A percentile compares a stretch with the other conserved stretches of the same genome.
These are phyloP conservation scores for Puccinellia tenuiflora DNA, from an alignment of 176 grass and related monocot species.

Conservation along the genomic window DNA sequence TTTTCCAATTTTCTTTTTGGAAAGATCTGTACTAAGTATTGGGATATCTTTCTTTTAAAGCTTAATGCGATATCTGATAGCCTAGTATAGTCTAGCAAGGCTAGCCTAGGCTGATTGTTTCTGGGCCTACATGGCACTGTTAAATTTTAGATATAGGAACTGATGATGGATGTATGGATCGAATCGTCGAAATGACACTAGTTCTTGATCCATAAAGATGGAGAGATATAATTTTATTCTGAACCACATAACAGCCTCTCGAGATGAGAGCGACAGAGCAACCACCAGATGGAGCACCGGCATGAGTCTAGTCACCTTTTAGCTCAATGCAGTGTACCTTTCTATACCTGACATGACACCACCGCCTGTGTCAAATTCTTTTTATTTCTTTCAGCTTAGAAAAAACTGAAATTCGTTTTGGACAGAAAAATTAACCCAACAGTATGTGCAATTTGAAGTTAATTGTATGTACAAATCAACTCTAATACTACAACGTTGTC, in stretches of 20 bases:
- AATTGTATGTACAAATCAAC: neutral
- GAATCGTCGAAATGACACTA: neutral
- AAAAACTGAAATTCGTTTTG: neutral
- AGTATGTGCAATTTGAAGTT: neutral
- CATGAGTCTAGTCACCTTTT: neutral
- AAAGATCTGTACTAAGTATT: neutral
- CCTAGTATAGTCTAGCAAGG: neutral
- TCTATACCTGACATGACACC: neutral
- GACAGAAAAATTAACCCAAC: neutral
- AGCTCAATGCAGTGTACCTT: neutral
- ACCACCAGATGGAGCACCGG: constrained; percentile 3
- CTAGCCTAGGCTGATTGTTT: neutral
- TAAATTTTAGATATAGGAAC: neutral
- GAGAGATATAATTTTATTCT: neutral
- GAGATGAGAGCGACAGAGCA: constrained; percentile 21
- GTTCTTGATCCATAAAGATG: neutral
- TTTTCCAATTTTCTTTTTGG: neutral
- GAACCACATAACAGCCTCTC: neutral
- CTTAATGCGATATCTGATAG: neutral
- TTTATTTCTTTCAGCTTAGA: neutral
- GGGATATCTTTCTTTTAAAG: neutral
- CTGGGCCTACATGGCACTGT: neutral
- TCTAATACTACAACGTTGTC: neutral
- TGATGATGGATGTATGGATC: neutral
- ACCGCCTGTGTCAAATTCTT: neutral